Evolutionary conservation across 2,329 filamentous ascomycete genomes (phyloP), one percentile per base, ranked within the genome.

Genomic region (Alternaria arborescens): DNA sequence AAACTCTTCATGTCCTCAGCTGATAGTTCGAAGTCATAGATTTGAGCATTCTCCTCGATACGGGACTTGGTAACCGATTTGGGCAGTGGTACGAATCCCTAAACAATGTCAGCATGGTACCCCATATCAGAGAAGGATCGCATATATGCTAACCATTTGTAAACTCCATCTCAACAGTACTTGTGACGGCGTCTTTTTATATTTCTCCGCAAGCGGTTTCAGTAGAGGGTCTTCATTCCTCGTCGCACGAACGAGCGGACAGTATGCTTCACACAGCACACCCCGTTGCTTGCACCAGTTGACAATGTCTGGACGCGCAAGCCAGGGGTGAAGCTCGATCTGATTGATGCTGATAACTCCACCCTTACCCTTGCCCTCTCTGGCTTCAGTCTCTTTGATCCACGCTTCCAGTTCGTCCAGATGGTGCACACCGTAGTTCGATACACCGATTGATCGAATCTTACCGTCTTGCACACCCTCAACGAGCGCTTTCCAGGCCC

Each of bases 281-380:
- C 75, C 78, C 55, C 82, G 77, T 77, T 89, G 83, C 64, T 83
- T 78, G 69, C 91, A 91, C 93, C 93, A 97, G 47, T 86, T 82
- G 8, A 89, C 88, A 62, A 97, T 92, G 72, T 97, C 93, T 22
- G 84, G 81, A n/a, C 93, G 85, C 8, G 88, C 84, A 42, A 93
- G 87, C 93, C 93, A 97, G 1, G 94, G 94, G 78, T 97, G 94
- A 11, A 97, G 81, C 80, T 97, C 94, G 79, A 79, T 65, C 79
- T 97, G 94, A 41, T 92, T 93, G 38, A 97, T 91, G 62, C 89
- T 91, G 71, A 97, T 85, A 41, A 92, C 82, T 24, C 92, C 92
- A 4, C 85, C 86, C 67, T 87, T 89, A 10, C 88, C 89, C 58
- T 82, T 80, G 1, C 87, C 87, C 46, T 88, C 84, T 43, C 86